phyloP scores from a whole-genome alignment of 768 basidiomycete species.

The Boletus vermiculosoides region DNA sequence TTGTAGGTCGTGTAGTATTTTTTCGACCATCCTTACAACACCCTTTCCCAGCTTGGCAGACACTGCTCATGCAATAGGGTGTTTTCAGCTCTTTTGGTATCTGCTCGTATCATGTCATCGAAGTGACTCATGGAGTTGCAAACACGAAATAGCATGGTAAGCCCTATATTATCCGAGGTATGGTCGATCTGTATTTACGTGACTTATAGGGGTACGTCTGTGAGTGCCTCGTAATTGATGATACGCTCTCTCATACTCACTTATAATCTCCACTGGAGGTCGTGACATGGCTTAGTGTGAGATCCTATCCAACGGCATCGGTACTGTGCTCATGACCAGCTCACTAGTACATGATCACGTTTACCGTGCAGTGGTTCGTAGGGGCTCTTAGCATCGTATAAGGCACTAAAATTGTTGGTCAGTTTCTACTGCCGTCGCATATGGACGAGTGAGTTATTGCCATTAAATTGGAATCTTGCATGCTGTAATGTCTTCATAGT shows the following conservation, averaged over 20 bases:
- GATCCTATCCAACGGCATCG: background rate
- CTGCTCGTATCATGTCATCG: slow-evolving; percentile 3
- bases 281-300: slow-evolving; percentile 1
- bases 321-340: background rate
- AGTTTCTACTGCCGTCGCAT: slow-evolving; percentile 19
- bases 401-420: background rate
- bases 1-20: slow-evolving; percentile 2
- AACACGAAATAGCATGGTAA: background rate
- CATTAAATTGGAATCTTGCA: background rate
- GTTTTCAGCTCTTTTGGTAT: background rate
- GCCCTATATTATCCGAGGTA: background rate
- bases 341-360: background rate
- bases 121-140: background rate
- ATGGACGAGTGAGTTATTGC: slow-evolving; percentile 13
- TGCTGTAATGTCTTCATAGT: background rate
- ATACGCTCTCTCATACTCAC: background rate
- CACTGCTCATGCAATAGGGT: slow-evolving; percentile 4
- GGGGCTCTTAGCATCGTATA: too few relatives aligned
- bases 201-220: slow-evolving; percentile 5
- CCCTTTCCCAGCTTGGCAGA: slow-evolving; percentile 1
- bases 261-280: background rate
- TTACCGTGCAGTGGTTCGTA: slow-evolving; percentile 10
- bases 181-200: background rate
- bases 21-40: background rate
- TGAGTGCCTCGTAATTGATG: background rate